These are phyloP conservation scores for Populus hybrid DNA, from an alignment of 441 rosid species.

Conservation along the genomic window DNA sequence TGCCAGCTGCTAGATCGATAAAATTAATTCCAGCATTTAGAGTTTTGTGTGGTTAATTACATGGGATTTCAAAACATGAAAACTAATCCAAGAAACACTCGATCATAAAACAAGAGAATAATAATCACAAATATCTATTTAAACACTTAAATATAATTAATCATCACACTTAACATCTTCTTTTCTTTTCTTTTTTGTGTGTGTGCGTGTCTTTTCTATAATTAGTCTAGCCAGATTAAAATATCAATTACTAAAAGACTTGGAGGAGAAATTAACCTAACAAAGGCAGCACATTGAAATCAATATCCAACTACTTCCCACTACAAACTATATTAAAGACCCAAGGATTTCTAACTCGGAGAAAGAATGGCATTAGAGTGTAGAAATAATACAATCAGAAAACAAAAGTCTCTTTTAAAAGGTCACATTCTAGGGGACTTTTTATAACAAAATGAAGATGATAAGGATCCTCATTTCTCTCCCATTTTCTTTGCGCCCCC, in stretches of 20 bases:
- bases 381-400: conserved; percentile 8
- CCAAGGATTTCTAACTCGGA: conserved; percentile 4
- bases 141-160: background rate
- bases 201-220: too few species aligned
- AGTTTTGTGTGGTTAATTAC: background rate
- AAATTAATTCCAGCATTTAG: background rate
- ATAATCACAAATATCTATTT: background rate
- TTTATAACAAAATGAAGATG: background rate
- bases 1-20: background rate
- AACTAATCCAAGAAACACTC: background rate
- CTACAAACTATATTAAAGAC: conserved; percentile 5
- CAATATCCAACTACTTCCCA: conserved; percentile 1
- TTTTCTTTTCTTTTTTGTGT: too few species aligned
- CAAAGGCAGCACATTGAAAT: background rate
- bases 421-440: background rate
- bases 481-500: conserved; percentile 17
- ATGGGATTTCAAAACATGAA: background rate
- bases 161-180: background rate
- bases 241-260: background rate
- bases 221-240: background rate
- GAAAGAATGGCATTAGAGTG: conserved; percentile 15
- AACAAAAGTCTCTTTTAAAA: background rate
- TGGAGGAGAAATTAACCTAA: background rate
- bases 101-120: background rate
- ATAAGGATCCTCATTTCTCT: background rate